Evolutionary conservation across 2,329 filamentous ascomycete species (phyloP), one percentile per base, ranked within the genome.

Genomic region (Colletotrichum godetiae): DNA sequence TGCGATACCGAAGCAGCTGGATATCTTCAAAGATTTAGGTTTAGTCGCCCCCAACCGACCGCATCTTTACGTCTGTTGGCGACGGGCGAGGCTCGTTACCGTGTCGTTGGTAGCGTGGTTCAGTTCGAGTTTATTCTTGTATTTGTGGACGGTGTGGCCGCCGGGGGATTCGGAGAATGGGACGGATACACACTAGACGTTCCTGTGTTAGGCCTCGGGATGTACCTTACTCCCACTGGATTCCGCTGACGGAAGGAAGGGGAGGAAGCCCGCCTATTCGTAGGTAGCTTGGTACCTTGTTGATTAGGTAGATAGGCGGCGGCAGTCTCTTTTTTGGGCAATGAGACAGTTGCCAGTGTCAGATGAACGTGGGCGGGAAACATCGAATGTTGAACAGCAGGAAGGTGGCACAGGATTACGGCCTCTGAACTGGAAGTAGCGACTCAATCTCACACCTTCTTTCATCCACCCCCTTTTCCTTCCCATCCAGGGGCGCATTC

Each of bases 151-250:
- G 56, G 57, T 27, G 66, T 35, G 31, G 37, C 31, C 52, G 13
- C 57, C 33, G 35, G 22, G 13, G 29, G 24, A 29, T 37, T 49
- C 31, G 46, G 46, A 57, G 35, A 53, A 29, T 49, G 42, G 42
- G 42, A 22, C 42, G 42, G 19, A 49, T 49, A 49, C 22, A 29
- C 68, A 42, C 68, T 72, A 60, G 12, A 29, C 49, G 46, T 68
- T 60, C 42, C 13, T 22, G 46, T 37, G 33, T 67, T 22, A 59
- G 27, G 12, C n/a, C 42, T 53, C n/a, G 0, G 4, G 42, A 49
- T 49, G 42, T 49, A 49, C 12, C 37, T 42, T 42, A 19, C 37
- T 42, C 5, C 37, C 37, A 42, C 27, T 29, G 27, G 27, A 29
- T 42, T 42, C 37, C 37, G 37, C 37, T 42, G 37, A 42, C 15